Base-by-base conservation (phyloP, 306 rosid species). In the Chamaecrista fasciculata region DNA sequence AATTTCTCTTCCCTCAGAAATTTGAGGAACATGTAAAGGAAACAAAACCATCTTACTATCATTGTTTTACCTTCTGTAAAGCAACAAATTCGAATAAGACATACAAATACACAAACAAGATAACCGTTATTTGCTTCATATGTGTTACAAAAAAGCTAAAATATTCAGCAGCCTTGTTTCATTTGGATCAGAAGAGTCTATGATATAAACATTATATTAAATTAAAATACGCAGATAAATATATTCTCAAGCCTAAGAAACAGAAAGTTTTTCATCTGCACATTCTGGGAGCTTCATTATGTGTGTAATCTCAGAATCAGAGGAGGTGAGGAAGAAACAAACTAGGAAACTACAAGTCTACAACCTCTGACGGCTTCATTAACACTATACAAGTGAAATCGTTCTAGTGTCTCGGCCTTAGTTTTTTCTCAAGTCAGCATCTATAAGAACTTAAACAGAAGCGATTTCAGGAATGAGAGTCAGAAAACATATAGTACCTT, bases 401-500 rank as follows among this genome's bases (percentile, higher is more conserved):
- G 11, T 34, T 25, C 33, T 14, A 28, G 47, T n/a, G 39, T 16
- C 25, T 24, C 52, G 20, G 19, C 50, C 23, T 73, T 39, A 19
- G 34, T 48, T 33, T 5, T 31, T 67, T 15, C 62, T 36, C 49
- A 7, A 9, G 43, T 58, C 47, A 71, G n/a, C 58, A 39, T 29
- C 66, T 48, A 49, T 33, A 6, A 31, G 53, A 37, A 39, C 20
- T 16, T 50, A 14, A 14, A 15, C 31, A 46, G 64, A 24, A 44
- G 72, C 57, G 19, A 62, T 49, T 58, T 8, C 53, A 46, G 43
- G n/a, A n/a, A n/a, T n/a, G n/a, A n/a, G n/a, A n/a, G 40, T 67
- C 37, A 18, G 64, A 57, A 61, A 72, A 61, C 11, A 44, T 25
- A 48, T 2, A 59, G 44, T 81, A 78, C 86, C 82, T 78, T 59